These are phyloP conservation scores for Colletotrichum sp. DNA, from an alignment of 2,329 filamentous ascomycete genomes.

Conservation along the genomic window DNA sequence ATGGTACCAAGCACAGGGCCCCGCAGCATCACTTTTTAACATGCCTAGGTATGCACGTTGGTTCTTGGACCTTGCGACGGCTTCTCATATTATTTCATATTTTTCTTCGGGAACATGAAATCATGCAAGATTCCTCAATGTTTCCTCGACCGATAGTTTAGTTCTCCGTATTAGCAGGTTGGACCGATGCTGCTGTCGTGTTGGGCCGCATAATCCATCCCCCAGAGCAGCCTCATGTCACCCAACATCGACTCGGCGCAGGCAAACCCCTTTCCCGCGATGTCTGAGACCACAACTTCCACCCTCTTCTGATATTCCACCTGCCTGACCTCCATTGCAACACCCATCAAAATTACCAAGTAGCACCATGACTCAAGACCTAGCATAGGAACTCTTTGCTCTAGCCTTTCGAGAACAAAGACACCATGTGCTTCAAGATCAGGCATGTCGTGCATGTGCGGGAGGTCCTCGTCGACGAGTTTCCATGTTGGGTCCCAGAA, in stretches of 20 bases:
- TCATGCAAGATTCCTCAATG: not conserved
- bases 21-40: not conserved
- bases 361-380: conserved; percentile 5
- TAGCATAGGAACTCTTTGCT: not conserved
- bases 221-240: not conserved
- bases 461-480: conserved; percentile 2
- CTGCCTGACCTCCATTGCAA: not conserved
- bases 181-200: not conserved
- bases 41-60: not conserved
- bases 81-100: not conserved
- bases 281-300: not conserved
- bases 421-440: not conserved
- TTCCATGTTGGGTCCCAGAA: conserved; percentile 10
- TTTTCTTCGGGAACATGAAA: not conserved
- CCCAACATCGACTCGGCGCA: not conserved
- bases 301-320: not conserved
- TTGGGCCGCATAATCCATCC: not conserved
- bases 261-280: not conserved
- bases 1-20: not conserved
- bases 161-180: not conserved
- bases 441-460: not conserved
- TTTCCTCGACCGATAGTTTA: not conserved
- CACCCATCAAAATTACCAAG: not conserved
- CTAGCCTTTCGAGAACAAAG: not conserved
- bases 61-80: not conserved